Evolutionary conservation across 2,329 filamentous ascomycete species (phyloP), one percentile per base, ranked within the genome.

Genomic region (Exophiala xenobiotica): DNA sequence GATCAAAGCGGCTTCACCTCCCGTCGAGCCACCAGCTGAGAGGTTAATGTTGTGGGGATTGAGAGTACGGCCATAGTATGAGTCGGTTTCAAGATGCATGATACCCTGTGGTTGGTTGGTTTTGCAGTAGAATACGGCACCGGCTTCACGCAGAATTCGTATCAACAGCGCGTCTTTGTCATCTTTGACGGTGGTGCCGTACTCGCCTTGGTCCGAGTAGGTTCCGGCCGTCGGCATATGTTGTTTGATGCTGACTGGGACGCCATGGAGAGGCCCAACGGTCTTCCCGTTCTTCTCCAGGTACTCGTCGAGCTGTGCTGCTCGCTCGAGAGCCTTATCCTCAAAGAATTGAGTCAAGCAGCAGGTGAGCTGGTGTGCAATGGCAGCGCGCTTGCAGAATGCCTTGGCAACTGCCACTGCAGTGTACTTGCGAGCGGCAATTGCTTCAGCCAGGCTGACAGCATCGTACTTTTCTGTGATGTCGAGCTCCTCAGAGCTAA

Each of bases 191-290:
- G 44, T 50, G n/a, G 47, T 54, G 19, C 35, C 46, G 20, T 53
- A 46, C n/a, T 31, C n/a, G 16, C 56, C 56, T 2, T 35, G 26
- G 6, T 49, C 53, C 1, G 49, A 53, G 26, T 53, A 49, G 3
- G 35, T 45, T 12, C 54, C 60, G 2, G 63, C 60, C 43, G 70
- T 61, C 27, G 65, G 55, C 56, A 77, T 74, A 46, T 76, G 71
- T 41, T 77, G 71, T 51, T 76, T 78, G 29, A 79, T 55, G 24
- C 70, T 73, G 41, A 86, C 71, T 0, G 82, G 82, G 0, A 86
- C 69, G 5, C 83, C 82, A 61, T 86, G 82, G 0, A 87, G 70
- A 1, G 82, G 81, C 0, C 82, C 83, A 2, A 79, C 62, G 1
- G 76, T 68, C 41, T 64, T 67, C 0, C 69, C 70, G 19, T 67